Evolutionary conservation across 257 asterid species (phyloP).

Genomic region (Forsythia viridissima): DNA sequence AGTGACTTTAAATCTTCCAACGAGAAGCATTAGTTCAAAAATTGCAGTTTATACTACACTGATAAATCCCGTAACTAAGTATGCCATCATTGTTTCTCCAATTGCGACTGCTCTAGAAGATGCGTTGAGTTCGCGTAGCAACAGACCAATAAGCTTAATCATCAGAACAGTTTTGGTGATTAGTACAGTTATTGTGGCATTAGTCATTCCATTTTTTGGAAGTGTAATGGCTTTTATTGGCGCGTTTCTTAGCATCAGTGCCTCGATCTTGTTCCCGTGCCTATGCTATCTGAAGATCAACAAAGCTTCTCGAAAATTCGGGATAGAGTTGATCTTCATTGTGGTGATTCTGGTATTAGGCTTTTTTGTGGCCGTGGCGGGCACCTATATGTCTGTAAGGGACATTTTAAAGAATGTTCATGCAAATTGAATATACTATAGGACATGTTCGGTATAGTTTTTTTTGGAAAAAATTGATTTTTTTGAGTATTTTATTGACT

Average conservation of each 20-base stretch:
- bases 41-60: neutral
- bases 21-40: neutral
- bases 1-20: neutral
- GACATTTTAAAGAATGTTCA: neutral
- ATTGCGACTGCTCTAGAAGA: slow-evolving; percentile 29
- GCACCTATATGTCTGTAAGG: slow-evolving; percentile 30
- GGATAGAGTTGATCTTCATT: slow-evolving; percentile 9
- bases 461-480: too few species aligned
- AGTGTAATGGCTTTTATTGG: slow-evolving; percentile 35
- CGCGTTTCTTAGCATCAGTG: slow-evolving; percentile 16
- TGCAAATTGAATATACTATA: neutral
- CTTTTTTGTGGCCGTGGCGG: slow-evolving; percentile 9
- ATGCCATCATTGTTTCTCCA: slow-evolving; percentile 18
- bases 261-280: slow-evolving; percentile 37
- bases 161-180: slow-evolving; percentile 25
- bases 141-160: slow-evolving; percentile 10
- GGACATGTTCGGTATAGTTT: too few species aligned
- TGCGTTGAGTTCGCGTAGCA: neutral
- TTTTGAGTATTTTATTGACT: too few species aligned
- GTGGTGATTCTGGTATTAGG: slow-evolving; percentile 21
- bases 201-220: slow-evolving; percentile 25
- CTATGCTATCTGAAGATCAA: slow-evolving; percentile 33
- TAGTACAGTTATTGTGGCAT: slow-evolving; percentile 22
- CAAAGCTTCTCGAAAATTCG: slow-evolving; percentile 19
- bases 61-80: neutral